phyloP scores from a whole-genome alignment of 345 rosid species.

The Capsella bursapastoris region DNA sequence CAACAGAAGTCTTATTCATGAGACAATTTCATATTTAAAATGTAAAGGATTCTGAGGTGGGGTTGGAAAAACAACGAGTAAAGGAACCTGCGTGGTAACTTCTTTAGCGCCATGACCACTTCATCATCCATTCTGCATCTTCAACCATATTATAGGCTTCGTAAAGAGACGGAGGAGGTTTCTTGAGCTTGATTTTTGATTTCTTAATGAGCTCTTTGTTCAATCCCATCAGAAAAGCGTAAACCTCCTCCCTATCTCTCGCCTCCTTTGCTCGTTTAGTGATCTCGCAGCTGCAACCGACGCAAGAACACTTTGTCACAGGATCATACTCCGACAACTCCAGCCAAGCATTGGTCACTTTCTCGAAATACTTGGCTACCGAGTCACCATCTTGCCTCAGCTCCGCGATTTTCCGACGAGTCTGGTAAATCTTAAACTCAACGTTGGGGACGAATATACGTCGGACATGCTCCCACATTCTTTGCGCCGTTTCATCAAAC shows the following conservation, averaged over 20 bases:
- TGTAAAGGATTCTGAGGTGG: too few species aligned
- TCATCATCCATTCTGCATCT: not conserved
- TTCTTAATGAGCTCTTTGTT: not conserved
- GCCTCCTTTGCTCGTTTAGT: not conserved
- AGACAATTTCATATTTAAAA: too few species aligned
- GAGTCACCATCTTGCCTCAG: constrained; percentile 13
- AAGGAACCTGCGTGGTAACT: too few species aligned
- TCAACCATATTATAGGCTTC: not conserved
- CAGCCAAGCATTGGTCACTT: not conserved
- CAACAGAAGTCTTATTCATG: too few species aligned
- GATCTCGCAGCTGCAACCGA: constrained; percentile 8
- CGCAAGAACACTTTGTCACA: not conserved
- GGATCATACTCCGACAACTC: constrained; percentile 31
- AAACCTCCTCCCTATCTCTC: constrained; percentile 14
- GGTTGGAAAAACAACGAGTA: too few species aligned
- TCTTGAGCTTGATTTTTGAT: not conserved
- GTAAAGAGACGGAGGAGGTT: not conserved
- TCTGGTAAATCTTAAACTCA: not conserved
- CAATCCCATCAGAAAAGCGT: constrained; percentile 20
- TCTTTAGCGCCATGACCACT: not conserved
- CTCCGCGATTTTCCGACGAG: constrained; percentile 2
- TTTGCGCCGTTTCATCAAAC: not conserved
- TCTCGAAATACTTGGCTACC: not conserved
- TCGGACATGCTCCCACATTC: constrained; percentile 1
- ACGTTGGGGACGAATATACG: not conserved